Conservation (phyloP, 2,329 filamentous ascomycete genomes). For the Sporothrix mexicana region DNA sequence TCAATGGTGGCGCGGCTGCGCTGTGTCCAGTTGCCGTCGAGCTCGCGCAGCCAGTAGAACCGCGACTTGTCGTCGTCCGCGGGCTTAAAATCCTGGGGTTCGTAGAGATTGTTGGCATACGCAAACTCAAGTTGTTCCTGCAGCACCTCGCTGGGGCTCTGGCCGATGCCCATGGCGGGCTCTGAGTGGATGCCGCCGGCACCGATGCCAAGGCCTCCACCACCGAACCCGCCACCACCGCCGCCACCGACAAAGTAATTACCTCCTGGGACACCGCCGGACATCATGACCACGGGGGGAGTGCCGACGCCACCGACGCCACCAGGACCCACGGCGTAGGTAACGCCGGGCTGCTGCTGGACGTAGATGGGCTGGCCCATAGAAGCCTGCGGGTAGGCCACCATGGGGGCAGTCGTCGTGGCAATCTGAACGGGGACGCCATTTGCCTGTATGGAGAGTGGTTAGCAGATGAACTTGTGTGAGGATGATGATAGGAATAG, state of each 20-base stretch:
- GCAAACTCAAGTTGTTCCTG: constrained; percentile 57
- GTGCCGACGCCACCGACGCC: constrained; percentile 34
- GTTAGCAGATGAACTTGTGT: not conserved
- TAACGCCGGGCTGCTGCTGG: constrained; percentile 31
- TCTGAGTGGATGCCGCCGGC: constrained; percentile 49
- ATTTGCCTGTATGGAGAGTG: not conserved
- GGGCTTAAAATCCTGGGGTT: constrained; percentile 68
- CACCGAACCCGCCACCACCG: constrained; percentile 8
- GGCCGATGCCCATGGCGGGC: constrained; percentile 57
- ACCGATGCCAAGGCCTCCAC: not conserved
- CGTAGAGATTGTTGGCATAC: constrained; percentile 56
- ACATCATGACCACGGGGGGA: constrained; percentile 43
- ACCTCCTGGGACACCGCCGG: constrained; percentile 32
- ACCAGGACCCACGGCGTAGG: constrained; percentile 33
- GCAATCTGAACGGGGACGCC: constrained; percentile 32
- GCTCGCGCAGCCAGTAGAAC: constrained; percentile 66
- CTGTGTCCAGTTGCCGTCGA: constrained; percentile 65
- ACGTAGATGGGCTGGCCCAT: constrained; percentile 31
- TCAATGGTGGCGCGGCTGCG: constrained; percentile 66
- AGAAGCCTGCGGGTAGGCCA: constrained; percentile 30
- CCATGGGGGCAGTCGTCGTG: constrained; percentile 36
- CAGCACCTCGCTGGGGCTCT: constrained; percentile 55
- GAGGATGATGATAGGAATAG: not conserved
- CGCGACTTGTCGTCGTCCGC: constrained; percentile 64
- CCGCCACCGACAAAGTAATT: constrained; percentile 36